phyloP scores from a whole-genome alignment of 2,329 filamentous ascomycete genomes.

The Camptophora hylomeconis region DNA sequence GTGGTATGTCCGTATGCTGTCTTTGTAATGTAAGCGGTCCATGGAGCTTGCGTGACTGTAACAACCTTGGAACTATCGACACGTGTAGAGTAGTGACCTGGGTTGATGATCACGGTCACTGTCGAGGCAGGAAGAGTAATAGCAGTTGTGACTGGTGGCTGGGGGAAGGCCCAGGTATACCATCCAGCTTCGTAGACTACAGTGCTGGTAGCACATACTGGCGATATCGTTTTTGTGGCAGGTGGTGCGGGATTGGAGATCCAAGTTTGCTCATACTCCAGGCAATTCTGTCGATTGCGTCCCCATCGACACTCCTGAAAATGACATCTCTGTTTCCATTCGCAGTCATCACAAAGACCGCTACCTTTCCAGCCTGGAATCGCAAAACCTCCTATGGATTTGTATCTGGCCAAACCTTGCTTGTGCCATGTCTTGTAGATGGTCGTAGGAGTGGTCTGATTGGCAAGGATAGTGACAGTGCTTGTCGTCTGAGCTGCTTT shows the following conservation, averaged over 20 bases:
- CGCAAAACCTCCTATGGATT: conserved; percentile 12
- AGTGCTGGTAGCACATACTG: conserved; percentile 7
- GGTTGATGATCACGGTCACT: no score
- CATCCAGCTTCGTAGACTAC: conserved; percentile 9
- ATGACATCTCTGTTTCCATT: no score
- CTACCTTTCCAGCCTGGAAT: conserved; percentile 14
- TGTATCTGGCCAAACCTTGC: conserved; percentile 12
- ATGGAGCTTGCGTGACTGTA: conserved; percentile 12
- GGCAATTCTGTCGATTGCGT: no score
- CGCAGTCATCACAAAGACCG: conserved; percentile 10
- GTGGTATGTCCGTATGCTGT: conserved; percentile 6
- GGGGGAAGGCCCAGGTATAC: conserved; percentile 12
- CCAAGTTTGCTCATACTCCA: no score
- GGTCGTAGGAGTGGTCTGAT: no score
- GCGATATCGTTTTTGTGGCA: conserved; percentile 2
- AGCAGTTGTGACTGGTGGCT: conserved; percentile 6
- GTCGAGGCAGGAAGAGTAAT: conserved; percentile 4
- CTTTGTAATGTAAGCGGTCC: conserved; percentile 8
- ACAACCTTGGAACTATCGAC: no score
- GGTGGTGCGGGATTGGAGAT: conserved; percentile 10
- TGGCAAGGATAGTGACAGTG: conserved; percentile 10
- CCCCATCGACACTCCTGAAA: no score
- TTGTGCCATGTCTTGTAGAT: conserved; percentile 8
- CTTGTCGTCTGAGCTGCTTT: conserved; percentile 1
- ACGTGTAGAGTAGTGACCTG: no score